Evolutionary conservation across 1,139 yeast species (phyloP).

Genomic region (Candida neerlandica): DNA sequence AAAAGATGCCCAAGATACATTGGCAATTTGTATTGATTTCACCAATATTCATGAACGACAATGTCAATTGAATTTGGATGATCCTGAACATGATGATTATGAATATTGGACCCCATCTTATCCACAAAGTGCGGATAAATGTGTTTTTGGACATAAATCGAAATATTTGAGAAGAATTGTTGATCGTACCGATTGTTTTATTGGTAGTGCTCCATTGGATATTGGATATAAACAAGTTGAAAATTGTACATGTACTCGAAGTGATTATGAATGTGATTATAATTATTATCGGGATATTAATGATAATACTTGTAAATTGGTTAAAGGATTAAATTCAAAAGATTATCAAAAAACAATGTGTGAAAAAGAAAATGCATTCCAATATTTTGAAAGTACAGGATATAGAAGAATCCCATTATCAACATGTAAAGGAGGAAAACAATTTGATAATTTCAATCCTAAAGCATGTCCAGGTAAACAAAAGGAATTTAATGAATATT

Average conservation of each 20-base stretch:
- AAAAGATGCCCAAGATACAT: conserved; percentile 20
- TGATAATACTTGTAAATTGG: conserved; percentile 87
- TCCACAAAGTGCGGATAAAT: conserved; percentile 60
- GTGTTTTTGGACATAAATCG: conserved; percentile 90
- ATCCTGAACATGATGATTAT: conserved; percentile 68
- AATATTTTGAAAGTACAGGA: conserved; percentile 52
- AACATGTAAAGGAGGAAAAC: conserved; percentile 47
- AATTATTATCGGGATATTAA: conserved; percentile 61
- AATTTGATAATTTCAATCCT: conserved; percentile 65
- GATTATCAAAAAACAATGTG: conserved; percentile 68
- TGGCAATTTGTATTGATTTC: conserved; percentile 68
- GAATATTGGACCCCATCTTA: conserved; percentile 82
- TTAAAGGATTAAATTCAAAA: conserved; percentile 67
- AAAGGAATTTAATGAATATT: conserved; percentile 58
- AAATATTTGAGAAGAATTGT: conserved; percentile 72
- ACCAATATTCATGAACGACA: conserved; percentile 63
- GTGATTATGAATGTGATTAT: conserved; percentile 93
- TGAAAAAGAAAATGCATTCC: conserved; percentile 53
- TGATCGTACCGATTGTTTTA: conserved; percentile 67
- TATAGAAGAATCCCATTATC: conserved; percentile 49
- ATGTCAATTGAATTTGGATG: conserved; percentile 66
- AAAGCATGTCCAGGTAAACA: conserved; percentile 89
- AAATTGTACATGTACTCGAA: conserved; percentile 83
- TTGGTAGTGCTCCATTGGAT: conserved; percentile 75
- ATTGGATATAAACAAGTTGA: conserved; percentile 59